Base-by-base conservation (phyloP, 768 basidiomycete genomes). In the Sporobolomyces pararoseus region DNA sequence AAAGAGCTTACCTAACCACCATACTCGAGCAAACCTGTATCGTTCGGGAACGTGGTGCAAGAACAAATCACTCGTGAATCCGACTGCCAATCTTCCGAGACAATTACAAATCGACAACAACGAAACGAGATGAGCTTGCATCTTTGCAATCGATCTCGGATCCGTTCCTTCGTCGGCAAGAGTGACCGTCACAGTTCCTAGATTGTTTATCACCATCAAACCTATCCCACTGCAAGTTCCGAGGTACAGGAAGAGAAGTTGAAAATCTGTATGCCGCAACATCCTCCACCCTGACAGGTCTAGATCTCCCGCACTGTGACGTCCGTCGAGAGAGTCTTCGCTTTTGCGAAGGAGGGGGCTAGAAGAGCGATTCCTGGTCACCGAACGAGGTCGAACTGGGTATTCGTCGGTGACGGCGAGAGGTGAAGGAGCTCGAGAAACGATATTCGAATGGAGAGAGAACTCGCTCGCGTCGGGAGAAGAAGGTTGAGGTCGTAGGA, bases 201-300 rank as follows among this genome's bases (percentile, higher is more conserved):
- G 34, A 64, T 71, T 74, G 73, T 71, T 74, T 69, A 71, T 71
- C 39, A 49, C 44, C 65, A 67, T 63, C 27, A 62, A 29, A 14
- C 72, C 72, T 19, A 60, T 39, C 9, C 72, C 72, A 7, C 49
- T 37, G 42, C 58, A 68, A 7, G 58, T 27, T 0, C 65, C 65
- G 37, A 66, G 53, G 21, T 60, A 60, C 21, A 25, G 9, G 21
- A 63, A 73, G 23, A 66, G 49, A 6, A 27, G 17, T 42, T 55
- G 58, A 25, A 70, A 70, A 50, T 66, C 65, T 3, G 9, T 19
- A 27, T 42, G 21, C 7, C 49, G n/a, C 7, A 70, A 16, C 50
- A 73, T 52, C 19, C 39, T 51, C 61, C 34, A 57, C 0, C 68
- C 68, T 4, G 60, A 34, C 0, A 70, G 42, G 47, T 66, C 42